A percentile compares a stretch with the other conserved stretches of the same genome.
phyloP scores from a whole-genome alignment of 768 basidiomycete species.

The Sutorius australiensis region DNA sequence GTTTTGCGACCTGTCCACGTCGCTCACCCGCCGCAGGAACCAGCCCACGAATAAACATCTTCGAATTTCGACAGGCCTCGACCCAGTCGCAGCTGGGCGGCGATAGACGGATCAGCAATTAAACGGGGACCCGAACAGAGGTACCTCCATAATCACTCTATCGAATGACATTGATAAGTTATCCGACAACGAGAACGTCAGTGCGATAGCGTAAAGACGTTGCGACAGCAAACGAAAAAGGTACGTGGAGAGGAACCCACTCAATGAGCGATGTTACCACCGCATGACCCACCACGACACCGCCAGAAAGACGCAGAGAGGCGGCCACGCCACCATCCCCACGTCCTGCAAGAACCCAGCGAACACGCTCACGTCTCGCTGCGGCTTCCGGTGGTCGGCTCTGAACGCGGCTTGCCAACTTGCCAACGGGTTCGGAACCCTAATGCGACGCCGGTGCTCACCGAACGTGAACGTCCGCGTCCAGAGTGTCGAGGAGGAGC shows the following conservation, averaged over 20 bases:
- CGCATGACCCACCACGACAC: conserved; percentile 34
- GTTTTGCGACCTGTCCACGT: background rate
- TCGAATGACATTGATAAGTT: background rate
- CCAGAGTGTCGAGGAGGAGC: conserved; percentile 15
- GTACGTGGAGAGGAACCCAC: background rate
- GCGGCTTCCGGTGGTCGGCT: conserved; percentile 6
- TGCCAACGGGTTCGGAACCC: conserved; percentile 15
- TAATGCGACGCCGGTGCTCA: conserved; percentile 23
- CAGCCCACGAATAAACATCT: background rate
- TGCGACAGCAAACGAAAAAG: background rate
- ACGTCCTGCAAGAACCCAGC: conserved; percentile 31
- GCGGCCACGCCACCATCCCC: conserved; percentile 36
- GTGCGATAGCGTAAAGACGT: background rate
- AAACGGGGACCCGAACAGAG: background rate
- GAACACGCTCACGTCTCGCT: conserved; percentile 24
- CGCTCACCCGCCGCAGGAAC: background rate
- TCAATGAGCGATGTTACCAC: conserved; percentile 12
- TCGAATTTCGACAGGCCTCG: background rate
- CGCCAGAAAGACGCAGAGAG: conserved; percentile 30
- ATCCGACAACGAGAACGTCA: no score
- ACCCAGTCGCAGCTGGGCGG: conserved; percentile 2
- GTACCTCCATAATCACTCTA: background rate
- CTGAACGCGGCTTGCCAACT: conserved; percentile 4
- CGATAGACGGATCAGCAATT: conserved; percentile 2
- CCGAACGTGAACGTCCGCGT: conserved; percentile 26